Conservation (phyloP, 805 yeast species). For the Hyphopichia homilentoma region DNA sequence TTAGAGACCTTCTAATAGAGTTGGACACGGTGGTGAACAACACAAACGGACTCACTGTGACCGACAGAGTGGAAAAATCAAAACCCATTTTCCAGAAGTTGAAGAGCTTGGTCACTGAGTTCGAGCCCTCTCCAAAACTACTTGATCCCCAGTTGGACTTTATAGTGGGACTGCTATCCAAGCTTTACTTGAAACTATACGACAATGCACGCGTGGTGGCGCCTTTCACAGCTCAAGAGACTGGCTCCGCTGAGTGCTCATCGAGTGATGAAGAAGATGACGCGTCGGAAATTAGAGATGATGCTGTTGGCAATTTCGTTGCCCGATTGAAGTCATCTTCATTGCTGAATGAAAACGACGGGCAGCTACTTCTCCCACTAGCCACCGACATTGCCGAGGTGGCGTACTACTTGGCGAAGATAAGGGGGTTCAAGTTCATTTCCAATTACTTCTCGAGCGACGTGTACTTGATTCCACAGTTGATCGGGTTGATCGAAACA, state of each 20-base stretch:
- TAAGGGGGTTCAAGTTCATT: slow-evolving; percentile 62
- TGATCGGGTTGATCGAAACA: slow-evolving; percentile 9
- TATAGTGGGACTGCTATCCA: slow-evolving; percentile 27
- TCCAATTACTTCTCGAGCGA: slow-evolving; percentile 60
- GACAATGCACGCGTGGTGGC: no score
- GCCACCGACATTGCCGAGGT: slow-evolving; percentile 24
- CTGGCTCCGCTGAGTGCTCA: slow-evolving; percentile 4
- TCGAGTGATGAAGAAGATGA: slow-evolving; percentile 36
- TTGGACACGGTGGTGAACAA: neutral
- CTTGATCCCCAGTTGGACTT: slow-evolving; percentile 39
- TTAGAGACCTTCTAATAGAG: slow-evolving; percentile 1
- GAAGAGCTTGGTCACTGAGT: slow-evolving; percentile 37
- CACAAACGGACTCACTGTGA: neutral
- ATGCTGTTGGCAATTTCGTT: slow-evolving; percentile 13
- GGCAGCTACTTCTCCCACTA: slow-evolving; percentile 17
- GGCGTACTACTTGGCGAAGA: slow-evolving; percentile 60
- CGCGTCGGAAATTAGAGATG: slow-evolving; percentile 30
- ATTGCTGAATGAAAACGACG: slow-evolving; percentile 13
- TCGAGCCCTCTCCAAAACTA: slow-evolving; percentile 52
- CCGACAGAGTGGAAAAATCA: slow-evolving; percentile 8
- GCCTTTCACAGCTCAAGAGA: slow-evolving; percentile 1
- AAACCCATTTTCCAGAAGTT: slow-evolving; percentile 9
- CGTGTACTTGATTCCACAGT: slow-evolving; percentile 44
- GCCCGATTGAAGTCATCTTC: no score
- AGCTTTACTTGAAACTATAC: slow-evolving; percentile 16